Conservation (phyloP, 192 early-diverging fungal species). For the Backusella mclennaniae region DNA sequence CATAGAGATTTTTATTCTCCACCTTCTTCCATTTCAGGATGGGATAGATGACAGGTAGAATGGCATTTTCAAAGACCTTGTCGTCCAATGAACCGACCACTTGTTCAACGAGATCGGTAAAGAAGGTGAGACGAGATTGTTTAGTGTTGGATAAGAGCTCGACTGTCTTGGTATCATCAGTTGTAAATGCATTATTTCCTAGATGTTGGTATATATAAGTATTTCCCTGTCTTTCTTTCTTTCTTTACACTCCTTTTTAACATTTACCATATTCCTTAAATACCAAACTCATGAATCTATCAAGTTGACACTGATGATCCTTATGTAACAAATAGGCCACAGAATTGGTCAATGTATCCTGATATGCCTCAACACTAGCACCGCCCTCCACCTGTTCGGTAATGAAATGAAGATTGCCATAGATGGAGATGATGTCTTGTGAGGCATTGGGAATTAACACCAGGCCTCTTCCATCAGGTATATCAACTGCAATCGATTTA, state of each 20-base stretch:
- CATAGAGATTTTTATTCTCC: conserved; percentile 43
- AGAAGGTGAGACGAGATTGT: conserved; percentile 43
- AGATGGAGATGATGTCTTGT: conserved; percentile 40
- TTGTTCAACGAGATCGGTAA: conserved; percentile 49
- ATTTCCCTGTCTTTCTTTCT: too few species aligned
- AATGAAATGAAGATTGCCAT: conserved; percentile 50
- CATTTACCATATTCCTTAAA: conserved; percentile 31
- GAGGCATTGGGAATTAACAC: conserved; percentile 10
- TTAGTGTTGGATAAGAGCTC: conserved; percentile 24
- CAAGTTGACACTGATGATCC: conserved; percentile 22
- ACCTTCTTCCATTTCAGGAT: conserved; percentile 33
- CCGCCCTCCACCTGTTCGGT: conserved; percentile 41
- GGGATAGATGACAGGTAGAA: conserved; percentile 47
- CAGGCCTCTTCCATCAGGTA: conserved; percentile 18
- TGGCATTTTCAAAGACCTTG: conserved; percentile 38
- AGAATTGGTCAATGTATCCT: conserved; percentile 44
- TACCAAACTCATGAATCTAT: conserved; percentile 12
- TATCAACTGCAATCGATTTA: conserved; percentile 35
- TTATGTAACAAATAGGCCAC: conserved; percentile 38
- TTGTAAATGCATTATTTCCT: conserved; percentile 1
- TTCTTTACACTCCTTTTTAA: background rate
- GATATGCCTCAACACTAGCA: conserved; percentile 45
- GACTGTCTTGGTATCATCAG: background rate
- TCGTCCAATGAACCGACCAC: conserved; percentile 45
- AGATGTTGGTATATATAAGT: background rate